phyloP scores from a whole-genome alignment of 2,329 filamentous ascomycete species.

The Neonectria sp. region DNA sequence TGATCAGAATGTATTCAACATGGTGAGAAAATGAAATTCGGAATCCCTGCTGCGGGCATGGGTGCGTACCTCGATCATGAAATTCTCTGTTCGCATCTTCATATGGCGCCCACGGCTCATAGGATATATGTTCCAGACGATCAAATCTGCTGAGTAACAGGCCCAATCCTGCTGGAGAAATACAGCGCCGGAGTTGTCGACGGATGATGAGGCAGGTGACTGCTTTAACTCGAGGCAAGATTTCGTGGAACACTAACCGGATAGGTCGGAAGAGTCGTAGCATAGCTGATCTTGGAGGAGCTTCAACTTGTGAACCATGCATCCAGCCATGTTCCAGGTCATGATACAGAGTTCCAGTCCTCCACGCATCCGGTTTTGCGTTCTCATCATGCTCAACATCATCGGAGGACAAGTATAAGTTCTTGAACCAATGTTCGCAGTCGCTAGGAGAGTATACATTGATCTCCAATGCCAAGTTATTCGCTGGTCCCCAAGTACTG shows the following conservation, averaged over 20 bases:
- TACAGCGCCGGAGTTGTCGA: conserved; percentile 51
- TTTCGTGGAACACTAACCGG: no score
- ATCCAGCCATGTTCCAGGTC: no score
- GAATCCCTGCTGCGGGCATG: conserved; percentile 35
- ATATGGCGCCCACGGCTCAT: conserved; percentile 53
- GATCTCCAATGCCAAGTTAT: conserved; percentile 51
- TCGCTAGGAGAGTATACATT: conserved; percentile 54
- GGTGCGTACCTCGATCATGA: conserved; percentile 38
- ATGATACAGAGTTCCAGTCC: no score
- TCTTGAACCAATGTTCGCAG: conserved; percentile 53
- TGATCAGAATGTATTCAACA: conserved; percentile 6
- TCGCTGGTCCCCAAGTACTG: conserved; percentile 46
- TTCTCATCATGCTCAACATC: conserved; percentile 34
- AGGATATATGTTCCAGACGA: conserved; percentile 48
- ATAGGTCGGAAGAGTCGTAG: no score
- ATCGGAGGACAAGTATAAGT: conserved; percentile 39
- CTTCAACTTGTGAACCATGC: no score
- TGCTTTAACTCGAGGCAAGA: conserved; percentile 38
- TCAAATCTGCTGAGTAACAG: conserved; percentile 43
- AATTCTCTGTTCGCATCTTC: conserved; percentile 23
- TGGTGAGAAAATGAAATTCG: conserved; percentile 9
- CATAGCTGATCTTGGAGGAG: no score
- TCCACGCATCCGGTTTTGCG: not conserved
- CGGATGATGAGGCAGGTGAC: conserved; percentile 52
- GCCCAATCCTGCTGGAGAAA: conserved; percentile 33